These are phyloP conservation scores for Colletotrichum zoysiae DNA, from an alignment of 2,329 filamentous ascomycete genomes.

Conservation along the genomic window DNA sequence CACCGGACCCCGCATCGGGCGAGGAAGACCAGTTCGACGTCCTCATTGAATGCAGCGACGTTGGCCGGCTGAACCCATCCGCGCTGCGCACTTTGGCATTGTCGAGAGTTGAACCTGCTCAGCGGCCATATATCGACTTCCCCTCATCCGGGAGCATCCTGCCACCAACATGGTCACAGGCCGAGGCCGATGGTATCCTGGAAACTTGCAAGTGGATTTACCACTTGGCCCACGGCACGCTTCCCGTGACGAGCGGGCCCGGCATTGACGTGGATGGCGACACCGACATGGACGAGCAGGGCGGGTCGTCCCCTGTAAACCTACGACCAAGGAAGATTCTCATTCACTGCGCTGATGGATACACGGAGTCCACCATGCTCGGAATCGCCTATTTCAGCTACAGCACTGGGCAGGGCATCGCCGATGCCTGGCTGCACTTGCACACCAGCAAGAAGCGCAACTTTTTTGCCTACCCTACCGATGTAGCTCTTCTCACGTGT, in stretches of 20 bases:
- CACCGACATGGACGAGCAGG: constrained; percentile 61
- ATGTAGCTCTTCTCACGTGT: constrained; percentile 83
- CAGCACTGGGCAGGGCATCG: constrained; percentile 82
- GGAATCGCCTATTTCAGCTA: constrained; percentile 95
- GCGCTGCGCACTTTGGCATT: constrained; percentile 74
- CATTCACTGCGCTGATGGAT: constrained; percentile 95
- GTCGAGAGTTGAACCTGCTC: constrained; percentile 55
- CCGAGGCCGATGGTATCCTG: constrained; percentile 85
- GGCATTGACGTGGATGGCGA: constrained; percentile 64
- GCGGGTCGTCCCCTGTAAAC: constrained; percentile 29
- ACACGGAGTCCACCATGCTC: constrained; percentile 92
- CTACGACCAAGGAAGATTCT: constrained; percentile 75
- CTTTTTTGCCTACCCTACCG: constrained; percentile 95
- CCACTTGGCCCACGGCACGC: constrained; percentile 78
- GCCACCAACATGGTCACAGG: constrained; percentile 84
- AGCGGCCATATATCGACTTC: constrained; percentile 75
- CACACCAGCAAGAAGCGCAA: constrained; percentile 87
- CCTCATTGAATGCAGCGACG: constrained; percentile 88
- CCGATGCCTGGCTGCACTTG: constrained; percentile 88
- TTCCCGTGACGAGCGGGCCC: constrained; percentile 45
- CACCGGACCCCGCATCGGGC: constrained; percentile 75
- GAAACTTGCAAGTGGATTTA: constrained; percentile 93
- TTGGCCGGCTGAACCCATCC: constrained; percentile 80
- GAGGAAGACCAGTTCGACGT: constrained; percentile 80
- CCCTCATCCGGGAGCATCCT: constrained; percentile 95